A percentile compares a stretch with the other conserved stretches of the same genome.
These are phyloP conservation scores for Candida hispaniensis DNA, from an alignment of 805 yeast species.

Conservation along the genomic window DNA sequence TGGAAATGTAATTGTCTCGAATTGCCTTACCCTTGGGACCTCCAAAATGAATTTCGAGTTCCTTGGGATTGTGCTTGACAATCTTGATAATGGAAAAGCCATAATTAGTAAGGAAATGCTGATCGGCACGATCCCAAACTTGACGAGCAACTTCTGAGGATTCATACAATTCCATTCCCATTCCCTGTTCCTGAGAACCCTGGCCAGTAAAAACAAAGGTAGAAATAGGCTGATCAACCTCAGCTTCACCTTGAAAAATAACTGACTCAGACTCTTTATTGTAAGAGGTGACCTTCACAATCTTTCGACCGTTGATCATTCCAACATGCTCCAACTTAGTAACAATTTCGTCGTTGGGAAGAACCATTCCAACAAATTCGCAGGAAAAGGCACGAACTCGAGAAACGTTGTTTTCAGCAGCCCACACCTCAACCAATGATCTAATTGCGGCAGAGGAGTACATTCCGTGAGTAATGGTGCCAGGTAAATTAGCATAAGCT, in stretches of 20 bases:
- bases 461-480: slow-evolving; percentile 99
- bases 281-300: slow-evolving; percentile 80
- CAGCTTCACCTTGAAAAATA: slow-evolving; percentile 92
- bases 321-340: slow-evolving; percentile 91
- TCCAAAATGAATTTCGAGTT: slow-evolving; percentile 91
- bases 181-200: slow-evolving; percentile 99
- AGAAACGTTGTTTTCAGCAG: slow-evolving; percentile 91
- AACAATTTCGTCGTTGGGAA: slow-evolving; percentile 84
- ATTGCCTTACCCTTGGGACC: slow-evolving; percentile 95
- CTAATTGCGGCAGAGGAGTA: slow-evolving; percentile 93
- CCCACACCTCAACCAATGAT: slow-evolving; percentile 93
- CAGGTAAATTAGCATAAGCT: slow-evolving; percentile 84
- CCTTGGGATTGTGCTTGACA: slow-evolving; percentile 91
- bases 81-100: slow-evolving; percentile 96
- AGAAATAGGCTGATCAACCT: slow-evolving; percentile 95
- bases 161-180: slow-evolving; percentile 98
- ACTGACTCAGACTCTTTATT: slow-evolving; percentile 67
- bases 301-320: slow-evolving; percentile 98
- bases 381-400: slow-evolving; percentile 93
- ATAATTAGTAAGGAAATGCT: slow-evolving; percentile 82
- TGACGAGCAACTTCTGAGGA: slow-evolving; percentile 82
- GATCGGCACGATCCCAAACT: slow-evolving; percentile 98
- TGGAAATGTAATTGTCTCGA: slow-evolving; percentile 85
- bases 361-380: slow-evolving; percentile 89
- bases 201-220: slow-evolving; percentile 98